A percentile compares a stretch with the other conserved stretches of the same genome.
phyloP scores from a whole-genome alignment of 2,329 filamentous ascomycete genomes.

The Diatrype stigma region DNA sequence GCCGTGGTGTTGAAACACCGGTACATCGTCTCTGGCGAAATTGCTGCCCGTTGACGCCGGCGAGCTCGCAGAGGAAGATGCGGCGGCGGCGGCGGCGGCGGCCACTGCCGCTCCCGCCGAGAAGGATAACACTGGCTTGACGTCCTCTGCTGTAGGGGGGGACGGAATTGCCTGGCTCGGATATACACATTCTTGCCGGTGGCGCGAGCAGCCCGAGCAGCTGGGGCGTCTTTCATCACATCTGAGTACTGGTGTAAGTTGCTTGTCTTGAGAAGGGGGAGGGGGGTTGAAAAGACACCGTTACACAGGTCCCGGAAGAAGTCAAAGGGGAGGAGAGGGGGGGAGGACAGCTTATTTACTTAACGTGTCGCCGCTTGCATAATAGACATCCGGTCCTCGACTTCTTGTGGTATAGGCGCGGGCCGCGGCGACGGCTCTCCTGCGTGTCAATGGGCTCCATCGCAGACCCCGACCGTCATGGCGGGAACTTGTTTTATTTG shows the following conservation, averaged over 20 bases:
- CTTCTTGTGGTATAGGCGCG: conserved; percentile 31
- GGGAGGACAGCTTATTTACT: conserved; percentile 6
- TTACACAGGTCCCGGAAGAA: conserved; percentile 9
- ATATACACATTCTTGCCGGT: conserved; percentile 28
- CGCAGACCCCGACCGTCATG: not conserved
- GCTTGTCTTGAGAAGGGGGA: conserved; percentile 3
- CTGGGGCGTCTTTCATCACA: conserved; percentile 27
- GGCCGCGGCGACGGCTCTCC: conserved; percentile 22
- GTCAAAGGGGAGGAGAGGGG: not conserved
- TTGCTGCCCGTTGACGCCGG: not conserved
- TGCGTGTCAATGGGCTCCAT: conserved; percentile 6
- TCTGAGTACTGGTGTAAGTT: conserved; percentile 12
- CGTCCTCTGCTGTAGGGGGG: not conserved
- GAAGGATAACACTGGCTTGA: not conserved
- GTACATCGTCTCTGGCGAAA: not conserved
- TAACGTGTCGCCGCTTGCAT: conserved; percentile 27
- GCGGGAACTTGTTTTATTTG: not conserved
- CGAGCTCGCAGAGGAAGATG: not conserved
- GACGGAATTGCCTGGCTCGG: conserved; percentile 10
- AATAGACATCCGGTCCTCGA: conserved; percentile 26
- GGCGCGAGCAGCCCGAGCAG: conserved; percentile 26
- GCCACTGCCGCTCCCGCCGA: not conserved
- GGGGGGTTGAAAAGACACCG: conserved; percentile 3
- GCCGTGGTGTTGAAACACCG: not conserved
- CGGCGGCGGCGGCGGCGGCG: not conserved